These are phyloP conservation scores for Beauveria australis DNA, from an alignment of 2,329 filamentous ascomycete species.

Conservation along the genomic window DNA sequence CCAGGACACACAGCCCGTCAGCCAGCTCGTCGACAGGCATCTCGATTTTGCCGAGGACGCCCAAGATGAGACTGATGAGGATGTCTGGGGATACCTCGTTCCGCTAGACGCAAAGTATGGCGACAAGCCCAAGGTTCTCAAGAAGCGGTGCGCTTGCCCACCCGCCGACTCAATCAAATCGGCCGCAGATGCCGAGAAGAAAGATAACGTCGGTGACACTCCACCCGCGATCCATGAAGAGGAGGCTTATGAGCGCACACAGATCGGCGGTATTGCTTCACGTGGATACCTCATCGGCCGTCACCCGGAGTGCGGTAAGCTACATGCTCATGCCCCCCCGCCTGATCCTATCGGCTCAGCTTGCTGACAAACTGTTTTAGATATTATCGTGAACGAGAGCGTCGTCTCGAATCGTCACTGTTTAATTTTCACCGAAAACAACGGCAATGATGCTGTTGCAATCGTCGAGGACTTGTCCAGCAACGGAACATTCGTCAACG, in stretches of 20 bases:
- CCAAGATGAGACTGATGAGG: conserved; percentile 72
- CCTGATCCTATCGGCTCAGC: not conserved
- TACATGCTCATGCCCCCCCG: not conserved
- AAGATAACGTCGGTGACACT: conserved; percentile 29
- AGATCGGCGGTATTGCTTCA: conserved; percentile 54
- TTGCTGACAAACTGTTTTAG: conserved; percentile 23
- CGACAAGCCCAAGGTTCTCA: conserved; percentile 62
- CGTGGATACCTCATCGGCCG: conserved; percentile 87
- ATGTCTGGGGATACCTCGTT: conserved; percentile 92
- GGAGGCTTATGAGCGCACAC: conserved; percentile 53
- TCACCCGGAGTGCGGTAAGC: conserved; percentile 86
- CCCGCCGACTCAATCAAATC: conserved; percentile 38
- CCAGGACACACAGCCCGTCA: conserved; percentile 51
- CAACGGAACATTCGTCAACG: conserved; percentile 95
- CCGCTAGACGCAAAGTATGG: conserved; percentile 65
- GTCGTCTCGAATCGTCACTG: conserved; percentile 85
- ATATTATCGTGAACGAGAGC: conserved; percentile 66
- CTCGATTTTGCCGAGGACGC: conserved; percentile 70
- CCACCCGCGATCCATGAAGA: conserved; percentile 45
- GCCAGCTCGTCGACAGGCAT: conserved; percentile 68
- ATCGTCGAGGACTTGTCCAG: conserved; percentile 88
- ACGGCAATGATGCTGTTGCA: conserved; percentile 53
- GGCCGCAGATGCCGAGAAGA: conserved; percentile 28
- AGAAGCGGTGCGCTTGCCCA: conserved; percentile 64
- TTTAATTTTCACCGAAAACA: conserved; percentile 55